These are phyloP conservation scores for Phlebopus sp. DNA, from an alignment of 1,284 basidiomycete species.

Conservation along the genomic window DNA sequence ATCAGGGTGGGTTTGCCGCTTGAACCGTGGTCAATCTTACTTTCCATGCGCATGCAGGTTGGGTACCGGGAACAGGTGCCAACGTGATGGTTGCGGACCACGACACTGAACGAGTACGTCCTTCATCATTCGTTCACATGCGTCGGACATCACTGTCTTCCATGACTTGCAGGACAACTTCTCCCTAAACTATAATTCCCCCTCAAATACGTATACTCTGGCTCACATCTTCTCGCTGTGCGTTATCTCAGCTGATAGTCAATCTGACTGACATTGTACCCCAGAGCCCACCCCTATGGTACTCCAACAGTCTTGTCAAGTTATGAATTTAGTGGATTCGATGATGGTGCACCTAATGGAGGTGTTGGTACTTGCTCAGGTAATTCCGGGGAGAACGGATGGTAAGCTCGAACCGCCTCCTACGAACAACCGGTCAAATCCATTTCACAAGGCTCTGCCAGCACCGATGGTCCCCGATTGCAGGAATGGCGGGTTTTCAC, in stretches of 20 bases:
- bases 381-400: conserved; percentile 52
- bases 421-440: conserved; percentile 17
- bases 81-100: conserved; percentile 72
- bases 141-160: too few relatives aligned
- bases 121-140: too few relatives aligned
- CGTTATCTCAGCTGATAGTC: conserved; percentile 1
- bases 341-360: conserved; percentile 56
- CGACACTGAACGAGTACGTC: conserved; percentile 61
- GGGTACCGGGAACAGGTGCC: conserved; percentile 51
- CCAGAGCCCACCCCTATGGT: conserved; percentile 60
- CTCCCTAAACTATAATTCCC: conserved; percentile 57
- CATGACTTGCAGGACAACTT: conserved; percentile 44
- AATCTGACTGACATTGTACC: background rate
- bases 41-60: conserved; percentile 38
- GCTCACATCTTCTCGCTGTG: conserved; percentile 61
- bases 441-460: conserved; percentile 26
- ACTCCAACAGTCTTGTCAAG: conserved; percentile 63
- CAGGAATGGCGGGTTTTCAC: conserved; percentile 38
- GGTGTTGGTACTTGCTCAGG: conserved; percentile 30
- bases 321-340: conserved; percentile 50
- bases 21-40: background rate
- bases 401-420: conserved; percentile 27
- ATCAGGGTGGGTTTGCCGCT: conserved; percentile 36
- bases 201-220: conserved; percentile 60
- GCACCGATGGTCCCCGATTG: conserved; percentile 35